Conservation (phyloP, 352 stramenopile genomes). For the Globisporangium recalcitrans region DNA sequence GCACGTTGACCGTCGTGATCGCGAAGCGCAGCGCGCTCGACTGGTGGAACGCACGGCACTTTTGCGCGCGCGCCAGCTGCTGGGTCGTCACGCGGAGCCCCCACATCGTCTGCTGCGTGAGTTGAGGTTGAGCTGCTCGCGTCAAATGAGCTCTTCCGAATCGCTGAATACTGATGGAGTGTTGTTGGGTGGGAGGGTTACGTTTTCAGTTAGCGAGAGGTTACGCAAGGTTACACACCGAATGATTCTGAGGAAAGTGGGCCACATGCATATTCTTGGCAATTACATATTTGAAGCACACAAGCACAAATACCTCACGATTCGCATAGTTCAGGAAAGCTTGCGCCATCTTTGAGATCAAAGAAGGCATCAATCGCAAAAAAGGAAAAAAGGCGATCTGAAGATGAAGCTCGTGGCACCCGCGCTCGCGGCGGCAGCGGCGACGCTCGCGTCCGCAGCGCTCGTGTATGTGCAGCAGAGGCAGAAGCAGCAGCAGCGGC, state of each 20-base stretch:
- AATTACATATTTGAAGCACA: neutral
- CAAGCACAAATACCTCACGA: neutral
- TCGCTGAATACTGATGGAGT: neutral
- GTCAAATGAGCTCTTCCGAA: conserved; percentile 9
- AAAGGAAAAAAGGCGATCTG: neutral
- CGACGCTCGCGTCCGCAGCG: conserved; percentile 3
- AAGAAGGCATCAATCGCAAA: neutral
- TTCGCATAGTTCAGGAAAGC: neutral
- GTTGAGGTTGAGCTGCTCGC: conserved; percentile 1
- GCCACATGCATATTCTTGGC: neutral
- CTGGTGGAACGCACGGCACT: conserved; percentile 41
- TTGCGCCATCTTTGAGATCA: neutral
- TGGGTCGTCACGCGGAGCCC: conserved; percentile 18
- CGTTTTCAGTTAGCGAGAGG: neutral
- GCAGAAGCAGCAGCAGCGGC: conserved; percentile 18
- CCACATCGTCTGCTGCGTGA: conserved; percentile 8
- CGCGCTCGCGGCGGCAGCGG: conserved; percentile 3
- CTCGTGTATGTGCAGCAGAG: neutral
- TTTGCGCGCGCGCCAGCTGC: conserved; percentile 5
- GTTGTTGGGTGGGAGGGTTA: neutral
- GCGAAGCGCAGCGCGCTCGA: conserved; percentile 28
- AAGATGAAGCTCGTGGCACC: conserved; percentile 8
- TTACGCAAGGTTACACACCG: neutral
- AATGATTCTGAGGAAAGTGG: neutral
- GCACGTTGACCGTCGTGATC: conserved; percentile 80